Evolutionary conservation across 352 stramenopile species (phyloP), one percentile per base, ranked within the genome.

Genomic region (Globisporangium polare): DNA sequence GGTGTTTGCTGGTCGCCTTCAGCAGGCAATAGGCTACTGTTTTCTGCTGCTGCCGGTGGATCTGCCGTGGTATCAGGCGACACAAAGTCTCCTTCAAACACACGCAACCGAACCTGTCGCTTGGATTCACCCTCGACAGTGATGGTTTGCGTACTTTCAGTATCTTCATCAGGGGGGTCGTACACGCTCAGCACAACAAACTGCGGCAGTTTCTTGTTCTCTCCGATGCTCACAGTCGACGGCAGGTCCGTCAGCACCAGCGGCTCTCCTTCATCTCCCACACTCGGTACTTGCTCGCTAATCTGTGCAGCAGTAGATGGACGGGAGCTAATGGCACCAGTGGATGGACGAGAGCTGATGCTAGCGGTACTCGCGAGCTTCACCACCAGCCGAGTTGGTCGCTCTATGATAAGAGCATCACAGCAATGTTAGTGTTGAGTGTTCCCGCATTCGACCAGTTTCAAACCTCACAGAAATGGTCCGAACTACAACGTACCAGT

Each of bases 111-210:
- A 35, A 86, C 46, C 2, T 33, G 65, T 20, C 77, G 69, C 31
- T 62, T 52, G 9, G 66, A 75, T 51, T 89, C 79, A 13, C 75
- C 74, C 12, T 22, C 8, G 0, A 85, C 72, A 9, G 65, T 33
- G 18, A 41, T 50, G 20, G 45, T 2, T 47, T 35, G 31, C 27
- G 20, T 50, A 9, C 9, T 33, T 15, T 27, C 15, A 6, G 13
- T 22, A 39, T 63, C 45, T 37, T 59, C 54, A 0, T 42, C 17
- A 10, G 13, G 20, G 29, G 10, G 22, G 7, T 49, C 41, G 29
- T 15, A 62, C 29, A 61, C 50, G 56, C 57, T 67, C 62, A 31
- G 41, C 2, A 71, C 37, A 6, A 60, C 55, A 12, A 71, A 27
- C 1, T 45, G 54, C 6, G 71, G 65, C 1, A 78, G 53, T 13